Conservation (phyloP, 2,329 filamentous ascomycete species). For the Cadophora sp. region DNA sequence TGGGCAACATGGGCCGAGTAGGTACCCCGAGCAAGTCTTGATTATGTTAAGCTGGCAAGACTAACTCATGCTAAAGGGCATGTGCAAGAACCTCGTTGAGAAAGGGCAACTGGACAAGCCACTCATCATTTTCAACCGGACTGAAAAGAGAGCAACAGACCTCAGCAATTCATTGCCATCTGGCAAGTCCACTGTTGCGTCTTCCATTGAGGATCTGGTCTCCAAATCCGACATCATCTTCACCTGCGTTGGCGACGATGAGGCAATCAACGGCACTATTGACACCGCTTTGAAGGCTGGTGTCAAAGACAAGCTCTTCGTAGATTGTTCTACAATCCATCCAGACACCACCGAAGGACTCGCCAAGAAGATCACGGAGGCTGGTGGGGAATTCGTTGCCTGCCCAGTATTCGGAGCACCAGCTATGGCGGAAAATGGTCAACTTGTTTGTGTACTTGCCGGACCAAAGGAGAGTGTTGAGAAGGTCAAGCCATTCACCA, state of each 20-base stretch:
- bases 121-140: conserved; percentile 83
- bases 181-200: conserved; percentile 68
- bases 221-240: conserved; percentile 79
- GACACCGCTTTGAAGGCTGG: conserved; percentile 60
- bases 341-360: conserved; percentile 78
- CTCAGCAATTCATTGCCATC: conserved; percentile 65
- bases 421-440: conserved; percentile 65
- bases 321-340: conserved; percentile 89
- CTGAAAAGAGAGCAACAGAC: conserved; percentile 67
- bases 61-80: conserved; percentile 55
- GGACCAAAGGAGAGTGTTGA: conserved; percentile 66
- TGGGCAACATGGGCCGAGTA: conserved; percentile 88
- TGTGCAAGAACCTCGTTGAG: conserved; percentile 82
- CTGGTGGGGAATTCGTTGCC: conserved; percentile 77
- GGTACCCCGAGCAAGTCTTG: conserved; percentile 47
- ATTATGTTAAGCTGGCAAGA: conserved; percentile 1
- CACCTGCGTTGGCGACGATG: conserved; percentile 80
- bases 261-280: conserved; percentile 70
- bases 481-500: conserved; percentile 72
- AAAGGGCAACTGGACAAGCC: conserved; percentile 77
- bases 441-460: conserved; percentile 76
- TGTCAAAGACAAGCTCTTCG: conserved; percentile 75
- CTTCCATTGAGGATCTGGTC: conserved; percentile 70
- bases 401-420: conserved; percentile 66
- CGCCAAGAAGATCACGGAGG: conserved; percentile 61